phyloP scores from a whole-genome alignment of 768 basidiomycete genomes.

The Leucocoprinus birnbaumii region DNA sequence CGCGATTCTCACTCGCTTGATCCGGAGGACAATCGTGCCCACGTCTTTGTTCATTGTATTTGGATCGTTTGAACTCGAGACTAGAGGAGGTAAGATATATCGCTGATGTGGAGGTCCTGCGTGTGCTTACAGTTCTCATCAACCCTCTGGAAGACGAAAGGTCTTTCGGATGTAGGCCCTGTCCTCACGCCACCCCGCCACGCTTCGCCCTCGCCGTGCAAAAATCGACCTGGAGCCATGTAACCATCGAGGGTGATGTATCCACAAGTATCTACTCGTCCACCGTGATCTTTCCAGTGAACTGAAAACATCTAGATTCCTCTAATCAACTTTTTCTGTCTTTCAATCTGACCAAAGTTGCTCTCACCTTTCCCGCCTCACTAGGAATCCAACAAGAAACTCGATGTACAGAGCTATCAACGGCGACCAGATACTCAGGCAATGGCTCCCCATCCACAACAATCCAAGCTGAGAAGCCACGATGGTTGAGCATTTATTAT shows the following conservation, averaged over 20 bases:
- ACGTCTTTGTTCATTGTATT: slow-evolving; percentile 29
- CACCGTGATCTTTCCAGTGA: slow-evolving; percentile 63
- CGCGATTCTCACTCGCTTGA: slow-evolving; percentile 39
- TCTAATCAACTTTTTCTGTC: neutral
- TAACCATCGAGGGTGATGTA: slow-evolving; percentile 68
- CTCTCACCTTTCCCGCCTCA: slow-evolving; percentile 49
- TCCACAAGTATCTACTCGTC: slow-evolving; percentile 48
- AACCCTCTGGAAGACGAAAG: slow-evolving; percentile 55
- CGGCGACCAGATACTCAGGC: slow-evolving; percentile 53
- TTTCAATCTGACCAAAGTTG: neutral
- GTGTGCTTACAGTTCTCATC: slow-evolving; percentile 30
- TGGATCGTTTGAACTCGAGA: slow-evolving; percentile 14
- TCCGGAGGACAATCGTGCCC: slow-evolving; percentile 54
- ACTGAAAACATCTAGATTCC: slow-evolving; percentile 51
- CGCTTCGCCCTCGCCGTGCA: slow-evolving; percentile 54
- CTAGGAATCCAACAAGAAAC: slow-evolving; percentile 73
- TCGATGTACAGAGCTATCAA: slow-evolving; percentile 38
- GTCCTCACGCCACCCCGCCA: slow-evolving; percentile 53
- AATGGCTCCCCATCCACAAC: slow-evolving; percentile 44
- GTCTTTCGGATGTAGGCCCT: slow-evolving; percentile 47
- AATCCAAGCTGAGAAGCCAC: slow-evolving; percentile 72
- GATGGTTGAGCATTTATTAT: slow-evolving; percentile 46
- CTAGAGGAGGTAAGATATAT: slow-evolving; percentile 6
- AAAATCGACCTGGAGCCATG: slow-evolving; percentile 58
- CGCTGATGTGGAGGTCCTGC: neutral